These are phyloP conservation scores for Aaosphaeria pasadenensis DNA, from an alignment of 2,329 filamentous ascomycete genomes.

Conservation along the genomic window DNA sequence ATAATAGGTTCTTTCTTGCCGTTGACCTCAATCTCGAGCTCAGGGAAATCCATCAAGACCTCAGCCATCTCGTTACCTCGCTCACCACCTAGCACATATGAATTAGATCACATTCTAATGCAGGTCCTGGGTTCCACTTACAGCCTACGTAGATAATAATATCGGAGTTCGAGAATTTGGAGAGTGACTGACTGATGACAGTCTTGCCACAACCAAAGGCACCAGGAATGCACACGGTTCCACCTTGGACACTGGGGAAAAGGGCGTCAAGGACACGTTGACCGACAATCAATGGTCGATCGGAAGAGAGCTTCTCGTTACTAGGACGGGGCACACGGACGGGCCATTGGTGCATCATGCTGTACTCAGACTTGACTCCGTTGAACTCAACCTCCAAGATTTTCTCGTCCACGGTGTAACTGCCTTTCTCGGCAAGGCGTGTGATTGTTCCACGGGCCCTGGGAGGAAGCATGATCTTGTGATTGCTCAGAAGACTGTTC, in stretches of 20 bases:
- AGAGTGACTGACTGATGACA: conserved; percentile 96
- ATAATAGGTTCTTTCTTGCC: conserved; percentile 98
- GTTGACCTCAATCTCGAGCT: conserved; percentile 88
- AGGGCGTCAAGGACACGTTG: conserved; percentile 95
- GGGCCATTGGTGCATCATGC: conserved; percentile 99
- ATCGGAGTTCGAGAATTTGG: conserved; percentile 99
- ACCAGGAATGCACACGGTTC: conserved; percentile 95
- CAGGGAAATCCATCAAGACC: conserved; percentile 99
- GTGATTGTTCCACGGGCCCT: conserved; percentile 90
- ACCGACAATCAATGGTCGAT: conserved; percentile 90
- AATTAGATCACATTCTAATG: background rate
- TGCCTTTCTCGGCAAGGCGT: conserved; percentile 81
- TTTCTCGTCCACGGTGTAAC: conserved; percentile 91
- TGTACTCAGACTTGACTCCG: conserved; percentile 87
- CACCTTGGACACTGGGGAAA: conserved; percentile 94
- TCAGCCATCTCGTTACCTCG: conserved; percentile 99
- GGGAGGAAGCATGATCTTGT: conserved; percentile 90
- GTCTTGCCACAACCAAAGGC: conserved; percentile 99
- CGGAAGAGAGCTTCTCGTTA: conserved; percentile 85
- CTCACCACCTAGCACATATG: conserved; percentile 58
- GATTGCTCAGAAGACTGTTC: conserved; percentile 90
- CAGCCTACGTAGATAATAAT: conserved; percentile 95
- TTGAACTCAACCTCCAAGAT: conserved; percentile 96
- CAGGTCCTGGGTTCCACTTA: conserved; percentile 63
- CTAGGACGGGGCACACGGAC: conserved; percentile 92